Evolutionary conservation across 140 eudicot species (phyloP), one percentile per base, ranked within the genome.

Genomic region (Anethum foeniculum): DNA sequence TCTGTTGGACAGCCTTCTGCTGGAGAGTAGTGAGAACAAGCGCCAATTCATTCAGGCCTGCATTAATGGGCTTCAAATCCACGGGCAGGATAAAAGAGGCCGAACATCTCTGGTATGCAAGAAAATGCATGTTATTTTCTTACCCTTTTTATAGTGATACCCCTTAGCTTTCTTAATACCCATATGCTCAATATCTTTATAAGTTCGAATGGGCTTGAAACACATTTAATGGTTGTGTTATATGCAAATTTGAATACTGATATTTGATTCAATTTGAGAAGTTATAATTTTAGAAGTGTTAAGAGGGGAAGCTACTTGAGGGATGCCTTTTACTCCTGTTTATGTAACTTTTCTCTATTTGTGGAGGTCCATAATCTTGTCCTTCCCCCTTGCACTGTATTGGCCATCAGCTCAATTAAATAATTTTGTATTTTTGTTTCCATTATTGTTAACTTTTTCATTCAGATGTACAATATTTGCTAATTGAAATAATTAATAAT

Each of bases 11-110:
- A 85, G 99, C 84, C 99, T 96, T 85, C 85, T 96, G 78, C 88
- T 93, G 81, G 99, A 96, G 87, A 96, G 98, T 84, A 85, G 85
- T 80, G 97, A 91, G 82, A 93, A 96, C 79, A 96, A 96, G 81
- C 88, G 91, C 71, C 98, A 96, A 85, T 96, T 96, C 75, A 93
- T 96, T 54, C 96, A 89, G 88, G 99, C 99, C 6, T 96, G 99
- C 87, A 91, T 96, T 80, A 82, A 87, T 71, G 99, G 98, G 84
- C 88, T 96, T 75, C 97, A 93, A 87, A 86, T 83, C 75, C 97
- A 91, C 65, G 93, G 97, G 80, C 97, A 93, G 77, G 98, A 96
- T 46, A 93, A 72, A 82, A 87, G 89, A 86, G 95, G 97, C 39
- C 96, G 97, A 23, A 83, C 87, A 72, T 93, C 96, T 76, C 80